Evolutionary conservation across 257 asterid species (phyloP).

Genomic region (Jasminum sambac): DNA sequence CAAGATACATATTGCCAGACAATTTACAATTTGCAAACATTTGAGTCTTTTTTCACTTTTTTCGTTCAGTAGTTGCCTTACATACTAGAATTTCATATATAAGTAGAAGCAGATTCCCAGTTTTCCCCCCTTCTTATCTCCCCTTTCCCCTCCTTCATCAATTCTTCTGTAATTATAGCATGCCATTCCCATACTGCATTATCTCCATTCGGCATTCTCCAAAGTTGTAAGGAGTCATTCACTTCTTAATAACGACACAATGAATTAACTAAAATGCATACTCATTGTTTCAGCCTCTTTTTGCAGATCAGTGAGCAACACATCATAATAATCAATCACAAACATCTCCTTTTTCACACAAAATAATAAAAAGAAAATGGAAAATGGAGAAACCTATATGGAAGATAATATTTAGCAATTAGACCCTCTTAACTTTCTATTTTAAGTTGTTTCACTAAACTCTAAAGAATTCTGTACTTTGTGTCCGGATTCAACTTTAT

Average conservation of each 20-base stretch:
- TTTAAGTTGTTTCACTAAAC: background rate
- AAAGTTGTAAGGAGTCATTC: background rate
- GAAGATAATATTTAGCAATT: background rate
- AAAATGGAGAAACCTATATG: background rate
- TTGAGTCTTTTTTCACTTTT: background rate
- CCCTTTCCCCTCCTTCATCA: background rate
- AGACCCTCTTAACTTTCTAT: background rate
- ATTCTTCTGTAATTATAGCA: constrained; percentile 1
- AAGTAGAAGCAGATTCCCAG: background rate
- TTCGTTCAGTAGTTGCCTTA: background rate
- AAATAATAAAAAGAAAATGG: background rate
- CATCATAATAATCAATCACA: background rate
- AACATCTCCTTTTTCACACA: background rate
- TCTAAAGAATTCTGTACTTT: background rate
- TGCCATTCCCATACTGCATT: background rate
- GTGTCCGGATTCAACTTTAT: no score
- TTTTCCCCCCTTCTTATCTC: background rate
- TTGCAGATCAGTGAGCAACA: background rate
- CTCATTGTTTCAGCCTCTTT: background rate
- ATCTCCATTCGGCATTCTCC: background rate
- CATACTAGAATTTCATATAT: background rate
- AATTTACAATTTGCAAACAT: background rate
- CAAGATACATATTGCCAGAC: background rate
- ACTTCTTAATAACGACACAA: background rate
- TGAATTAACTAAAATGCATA: background rate